phyloP scores from a whole-genome alignment of 164 flowering plant genomes.

The Protea cynaroides region DNA sequence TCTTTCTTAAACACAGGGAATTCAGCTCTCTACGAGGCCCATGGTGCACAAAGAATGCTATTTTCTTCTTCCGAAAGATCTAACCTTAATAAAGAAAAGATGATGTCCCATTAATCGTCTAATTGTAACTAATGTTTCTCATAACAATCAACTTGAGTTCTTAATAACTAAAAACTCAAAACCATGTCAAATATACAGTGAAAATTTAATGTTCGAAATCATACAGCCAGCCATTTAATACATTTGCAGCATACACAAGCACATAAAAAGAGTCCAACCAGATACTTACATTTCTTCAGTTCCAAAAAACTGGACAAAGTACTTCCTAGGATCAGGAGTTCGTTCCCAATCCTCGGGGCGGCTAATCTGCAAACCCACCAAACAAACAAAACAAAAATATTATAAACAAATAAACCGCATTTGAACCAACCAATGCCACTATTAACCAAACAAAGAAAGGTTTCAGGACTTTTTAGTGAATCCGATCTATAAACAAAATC shows the following conservation, averaged over 20 bases:
- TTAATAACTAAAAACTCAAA: not conserved
- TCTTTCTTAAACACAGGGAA: too few species aligned
- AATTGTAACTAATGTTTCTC: too few species aligned
- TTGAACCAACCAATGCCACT: not conserved
- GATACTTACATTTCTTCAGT: conserved; percentile 82
- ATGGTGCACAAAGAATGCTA: too few species aligned
- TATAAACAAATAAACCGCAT: not conserved
- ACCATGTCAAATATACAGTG: not conserved
- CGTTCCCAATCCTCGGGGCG: conserved; percentile 84
- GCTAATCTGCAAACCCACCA: conserved; percentile 58
- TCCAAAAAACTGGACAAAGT: conserved; percentile 91
- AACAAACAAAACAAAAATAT: conserved; percentile 8
- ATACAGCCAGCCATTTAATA: too few species aligned
- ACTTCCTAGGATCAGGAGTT: conserved; percentile 76
- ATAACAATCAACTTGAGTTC: not conserved
- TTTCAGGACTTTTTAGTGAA: not conserved
- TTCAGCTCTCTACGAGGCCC: too few species aligned
- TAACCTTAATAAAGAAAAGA: too few species aligned
- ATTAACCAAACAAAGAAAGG: not conserved
- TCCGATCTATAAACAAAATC: conserved; percentile 6
- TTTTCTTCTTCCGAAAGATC: too few species aligned
- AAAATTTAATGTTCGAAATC: not conserved
- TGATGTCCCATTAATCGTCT: too few species aligned
- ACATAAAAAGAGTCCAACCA: conserved; percentile 1
- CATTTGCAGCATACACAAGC: not conserved